Conservation (phyloP, 2,329 filamentous ascomycete genomes). For the Fusarium lateritium region DNA sequence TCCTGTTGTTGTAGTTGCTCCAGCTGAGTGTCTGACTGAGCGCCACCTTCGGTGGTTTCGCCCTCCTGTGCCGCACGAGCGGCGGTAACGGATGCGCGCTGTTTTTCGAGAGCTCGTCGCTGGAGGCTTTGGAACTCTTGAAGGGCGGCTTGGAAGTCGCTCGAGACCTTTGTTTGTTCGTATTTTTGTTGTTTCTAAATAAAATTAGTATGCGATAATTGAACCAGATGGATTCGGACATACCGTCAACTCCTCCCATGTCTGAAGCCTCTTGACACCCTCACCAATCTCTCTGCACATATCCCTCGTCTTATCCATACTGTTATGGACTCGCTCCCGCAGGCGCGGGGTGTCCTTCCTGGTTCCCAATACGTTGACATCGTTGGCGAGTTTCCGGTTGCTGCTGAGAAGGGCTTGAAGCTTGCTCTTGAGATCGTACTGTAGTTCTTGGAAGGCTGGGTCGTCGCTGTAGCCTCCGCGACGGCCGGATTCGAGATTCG, state of each 20-base stretch:
- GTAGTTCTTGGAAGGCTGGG: slow-evolving; percentile 89
- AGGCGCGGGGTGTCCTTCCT: slow-evolving; percentile 92
- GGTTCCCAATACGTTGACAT: slow-evolving; percentile 89
- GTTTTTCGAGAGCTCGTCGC: slow-evolving; percentile 89
- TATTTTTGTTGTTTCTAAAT: slow-evolving; percentile 92
- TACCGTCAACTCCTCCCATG: slow-evolving; percentile 88
- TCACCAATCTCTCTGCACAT: slow-evolving; percentile 94
- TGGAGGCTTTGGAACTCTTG: slow-evolving; percentile 95
- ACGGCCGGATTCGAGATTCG: slow-evolving; percentile 83
- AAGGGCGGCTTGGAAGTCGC: slow-evolving; percentile 90
- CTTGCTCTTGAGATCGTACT: slow-evolving; percentile 86
- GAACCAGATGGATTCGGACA: slow-evolving; percentile 46
- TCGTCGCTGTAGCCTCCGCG: slow-evolving; percentile 90
- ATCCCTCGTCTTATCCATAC: slow-evolving; percentile 87
- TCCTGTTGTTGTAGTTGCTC: slow-evolving; percentile 77
- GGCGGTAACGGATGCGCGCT: slow-evolving; percentile 87
- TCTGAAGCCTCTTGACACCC: slow-evolving; percentile 91
- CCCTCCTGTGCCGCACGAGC: slow-evolving; percentile 85
- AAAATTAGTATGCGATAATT: slow-evolving; percentile 29
- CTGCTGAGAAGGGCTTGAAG: slow-evolving; percentile 91
- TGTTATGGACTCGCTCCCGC: slow-evolving; percentile 88
- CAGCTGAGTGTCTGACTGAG: slow-evolving; percentile 56
- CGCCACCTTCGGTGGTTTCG: slow-evolving; percentile 56
- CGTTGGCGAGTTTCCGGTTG: slow-evolving; percentile 86
- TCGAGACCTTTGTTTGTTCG: slow-evolving; percentile 93